Evolutionary conservation across 148 eudicot genomes (phyloP).

Genomic region (Talinum fruticosum): DNA sequence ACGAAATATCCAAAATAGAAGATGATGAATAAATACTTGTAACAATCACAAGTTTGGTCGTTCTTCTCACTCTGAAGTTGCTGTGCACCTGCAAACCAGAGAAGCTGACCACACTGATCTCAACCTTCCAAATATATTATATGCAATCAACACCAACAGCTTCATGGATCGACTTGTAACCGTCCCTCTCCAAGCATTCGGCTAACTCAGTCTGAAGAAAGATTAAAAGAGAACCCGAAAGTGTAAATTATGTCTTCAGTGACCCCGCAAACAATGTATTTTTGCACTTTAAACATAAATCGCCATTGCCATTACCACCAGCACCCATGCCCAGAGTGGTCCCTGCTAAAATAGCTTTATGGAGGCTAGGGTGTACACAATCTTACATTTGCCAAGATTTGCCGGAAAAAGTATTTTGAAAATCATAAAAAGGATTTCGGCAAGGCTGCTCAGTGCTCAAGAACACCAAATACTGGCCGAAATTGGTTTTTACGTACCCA

Average conservation of each 20-base stretch:
- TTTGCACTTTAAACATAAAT: too few species aligned
- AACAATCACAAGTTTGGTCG: background rate
- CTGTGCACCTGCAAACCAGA: background rate
- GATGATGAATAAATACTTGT: background rate
- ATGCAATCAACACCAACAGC: constrained; percentile 90
- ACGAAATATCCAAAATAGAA: background rate
- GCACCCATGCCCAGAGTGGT: too few species aligned
- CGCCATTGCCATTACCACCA: too few species aligned
- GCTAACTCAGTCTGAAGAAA: constrained; percentile 76
- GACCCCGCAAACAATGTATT: too few species aligned
- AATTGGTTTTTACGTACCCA: background rate
- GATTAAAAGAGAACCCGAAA: background rate
- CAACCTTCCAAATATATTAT: constrained; percentile 18
- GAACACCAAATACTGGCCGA: background rate
- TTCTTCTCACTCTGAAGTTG: background rate
- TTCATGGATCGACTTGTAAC: constrained; percentile 84
- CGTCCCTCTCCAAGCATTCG: constrained; percentile 84
- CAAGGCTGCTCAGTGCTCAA: background rate
- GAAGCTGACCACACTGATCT: background rate
- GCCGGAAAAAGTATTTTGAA: background rate
- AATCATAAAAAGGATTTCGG: background rate
- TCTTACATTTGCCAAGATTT: too few species aligned
- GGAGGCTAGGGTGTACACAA: too few species aligned
- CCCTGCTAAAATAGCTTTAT: too few species aligned
- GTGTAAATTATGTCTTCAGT: background rate